Base-by-base conservation (phyloP, 768 basidiomycete genomes). In the Daedalea quercina region DNA sequence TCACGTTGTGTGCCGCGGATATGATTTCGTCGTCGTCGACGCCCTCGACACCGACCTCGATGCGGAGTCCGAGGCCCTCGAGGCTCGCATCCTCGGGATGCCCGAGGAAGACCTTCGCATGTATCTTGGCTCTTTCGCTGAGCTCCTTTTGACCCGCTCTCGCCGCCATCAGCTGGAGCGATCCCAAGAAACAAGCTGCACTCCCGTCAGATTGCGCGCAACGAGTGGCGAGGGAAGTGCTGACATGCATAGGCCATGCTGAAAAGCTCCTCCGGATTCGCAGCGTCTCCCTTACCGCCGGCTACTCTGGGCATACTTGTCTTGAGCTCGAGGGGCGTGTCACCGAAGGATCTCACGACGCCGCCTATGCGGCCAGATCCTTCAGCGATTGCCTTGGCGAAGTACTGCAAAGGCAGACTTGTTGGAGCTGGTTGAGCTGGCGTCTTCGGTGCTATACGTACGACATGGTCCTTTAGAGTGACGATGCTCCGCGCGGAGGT, bases 161-260 rank as follows among this genome's bases (percentile, higher is more conserved):
- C 23, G 73, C 69, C 0, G 85, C 85, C 31, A 76, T 69, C 37
- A 78, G 65, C 62, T 87, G 85, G 46, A 89, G 67, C 2, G 87
- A 86, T 1, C 85, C 84, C 1, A 89, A 74, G 65, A 88, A 79
- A 61, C 87, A 90, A 3, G 84, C 87, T 86, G 53, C 20, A 24
- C 25, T 40, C n/a, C n/a, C n/a, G n/a, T n/a, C n/a, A 31, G 28
- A 11, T 11, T 31, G 28, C 4, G 28, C 28, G 28, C 11, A 31
- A 31, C 8, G 40, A 33, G 12, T 9, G 22, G 2, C 3, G 28
- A 6, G 24, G 20, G 33, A 8, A 13, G 4, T 1, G 65, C 67
- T 8, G 46, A 69, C 69, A 57, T 4, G 69, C 62, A 51, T 70
- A 70, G 23, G 67, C 69, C 59, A 69, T 68, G 15, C 68, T 70